A percentile compares a stretch with the other conserved stretches of the same genome.
Conservation (phyloP, 768 basidiomycete genomes). For the Boletus insuetus region DNA sequence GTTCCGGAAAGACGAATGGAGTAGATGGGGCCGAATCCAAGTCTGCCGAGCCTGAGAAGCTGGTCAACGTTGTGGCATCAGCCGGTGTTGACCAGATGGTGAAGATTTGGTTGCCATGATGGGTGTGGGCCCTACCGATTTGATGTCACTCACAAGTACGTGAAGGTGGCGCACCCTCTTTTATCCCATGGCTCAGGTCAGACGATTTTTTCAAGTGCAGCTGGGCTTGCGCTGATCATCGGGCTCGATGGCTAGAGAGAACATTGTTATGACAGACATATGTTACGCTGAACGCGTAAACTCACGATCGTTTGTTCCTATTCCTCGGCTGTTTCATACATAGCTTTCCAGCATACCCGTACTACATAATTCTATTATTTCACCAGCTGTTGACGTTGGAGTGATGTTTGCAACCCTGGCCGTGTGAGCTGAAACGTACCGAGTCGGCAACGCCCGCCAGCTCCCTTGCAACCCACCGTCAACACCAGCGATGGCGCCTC, state of each 20-base stretch:
- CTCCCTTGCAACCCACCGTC: slow-evolving; percentile 27
- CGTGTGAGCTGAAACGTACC: slow-evolving; percentile 25
- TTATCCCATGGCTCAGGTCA: slow-evolving; percentile 19
- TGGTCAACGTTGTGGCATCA: slow-evolving; percentile 68
- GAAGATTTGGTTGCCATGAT: slow-evolving; percentile 62
- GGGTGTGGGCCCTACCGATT: not conserved
- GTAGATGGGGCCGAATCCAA: slow-evolving; percentile 33
- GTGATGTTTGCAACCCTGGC: not conserved
- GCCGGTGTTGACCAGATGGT: slow-evolving; percentile 67
- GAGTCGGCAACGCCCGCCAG: slow-evolving; percentile 30
- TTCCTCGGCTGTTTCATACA: slow-evolving; percentile 18
- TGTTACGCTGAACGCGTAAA: slow-evolving; percentile 12
- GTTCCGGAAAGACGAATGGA: slow-evolving; percentile 38
- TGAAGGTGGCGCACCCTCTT: slow-evolving; percentile 10
- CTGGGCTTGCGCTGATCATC: slow-evolving; percentile 9
- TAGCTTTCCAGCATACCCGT: slow-evolving; percentile 31
- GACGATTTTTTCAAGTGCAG: not conserved
- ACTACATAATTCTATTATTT: slow-evolving; percentile 33
- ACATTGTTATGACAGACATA: slow-evolving; percentile 25
- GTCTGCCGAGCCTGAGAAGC: slow-evolving; percentile 45
- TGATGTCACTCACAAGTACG: slow-evolving; percentile 6
- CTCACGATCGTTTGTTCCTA: slow-evolving; percentile 32
- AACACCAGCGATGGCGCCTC: slow-evolving; percentile 63
- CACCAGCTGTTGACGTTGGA: slow-evolving; percentile 1
- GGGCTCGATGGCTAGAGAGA: not conserved